phyloP scores from a whole-genome alignment of 768 basidiomycete genomes.

The Kondoa subrosea region DNA sequence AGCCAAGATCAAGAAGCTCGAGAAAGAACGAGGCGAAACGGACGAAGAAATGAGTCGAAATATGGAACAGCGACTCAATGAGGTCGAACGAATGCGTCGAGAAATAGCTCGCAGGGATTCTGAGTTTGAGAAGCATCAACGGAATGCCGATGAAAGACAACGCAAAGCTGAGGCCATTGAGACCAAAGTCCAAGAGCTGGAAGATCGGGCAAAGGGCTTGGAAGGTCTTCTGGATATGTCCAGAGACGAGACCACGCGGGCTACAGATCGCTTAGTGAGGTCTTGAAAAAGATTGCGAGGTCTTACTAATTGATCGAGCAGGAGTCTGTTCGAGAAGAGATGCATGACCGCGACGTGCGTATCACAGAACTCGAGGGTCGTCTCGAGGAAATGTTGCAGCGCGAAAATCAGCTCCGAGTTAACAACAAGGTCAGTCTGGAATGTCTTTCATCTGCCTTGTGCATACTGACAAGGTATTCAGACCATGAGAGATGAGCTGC shows the following conservation, averaged over 20 bases:
- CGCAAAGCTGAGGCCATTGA: constrained; percentile 42
- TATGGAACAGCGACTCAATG: constrained; percentile 34
- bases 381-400: constrained; percentile 48
- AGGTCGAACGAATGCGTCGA: constrained; percentile 26
- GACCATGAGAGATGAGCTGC: constrained; percentile 81
- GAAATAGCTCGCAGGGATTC: constrained; percentile 24
- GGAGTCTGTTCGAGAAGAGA: constrained; percentile 38
- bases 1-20: constrained; percentile 44
- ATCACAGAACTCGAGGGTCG: constrained; percentile 46
- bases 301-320: constrained; percentile 25
- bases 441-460: not conserved
- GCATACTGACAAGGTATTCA: constrained; percentile 29
- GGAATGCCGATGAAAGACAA: constrained; percentile 44
- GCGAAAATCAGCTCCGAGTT: constrained; percentile 52
- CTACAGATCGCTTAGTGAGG: constrained; percentile 50
- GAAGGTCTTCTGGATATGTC: constrained; percentile 38
- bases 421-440: constrained; percentile 53
- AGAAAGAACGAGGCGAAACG: constrained; percentile 67
- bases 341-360: constrained; percentile 41
- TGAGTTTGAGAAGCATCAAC: constrained; percentile 22
- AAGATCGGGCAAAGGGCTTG: constrained; percentile 32
- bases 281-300: too few relatives aligned
- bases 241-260: constrained; percentile 35
- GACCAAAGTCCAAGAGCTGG: constrained; percentile 37
- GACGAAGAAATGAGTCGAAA: constrained; percentile 83